phyloP scores from a whole-genome alignment of 1,284 basidiomycete species.

The Wallemia hederae region DNA sequence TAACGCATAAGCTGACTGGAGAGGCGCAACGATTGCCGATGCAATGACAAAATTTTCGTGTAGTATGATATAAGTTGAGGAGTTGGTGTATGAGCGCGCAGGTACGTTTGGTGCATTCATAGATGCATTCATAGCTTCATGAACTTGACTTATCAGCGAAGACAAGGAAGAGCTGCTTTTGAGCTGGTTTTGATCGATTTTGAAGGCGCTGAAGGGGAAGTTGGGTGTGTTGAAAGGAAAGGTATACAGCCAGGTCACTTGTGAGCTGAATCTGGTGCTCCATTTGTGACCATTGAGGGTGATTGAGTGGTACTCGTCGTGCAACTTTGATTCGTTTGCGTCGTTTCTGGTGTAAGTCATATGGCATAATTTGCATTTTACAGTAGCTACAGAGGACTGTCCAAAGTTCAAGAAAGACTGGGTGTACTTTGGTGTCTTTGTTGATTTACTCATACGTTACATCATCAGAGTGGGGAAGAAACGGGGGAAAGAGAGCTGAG shows the following conservation, averaged over 20 bases:
- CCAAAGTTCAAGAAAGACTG: neutral
- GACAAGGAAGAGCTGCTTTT: no score
- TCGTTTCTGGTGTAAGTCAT: neutral
- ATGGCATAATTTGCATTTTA: neutral
- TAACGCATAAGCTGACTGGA: neutral
- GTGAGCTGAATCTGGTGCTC: neutral
- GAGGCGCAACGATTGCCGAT: neutral
- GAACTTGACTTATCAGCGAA: neutral
- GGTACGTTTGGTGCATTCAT: neutral
- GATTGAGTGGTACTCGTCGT: neutral
- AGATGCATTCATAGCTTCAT: neutral
- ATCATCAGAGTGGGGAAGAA: neutral
- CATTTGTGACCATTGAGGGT: neutral
- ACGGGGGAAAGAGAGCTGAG: no score
- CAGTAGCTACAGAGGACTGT: neutral
- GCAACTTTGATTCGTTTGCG: neutral
- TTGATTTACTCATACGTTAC: neutral
- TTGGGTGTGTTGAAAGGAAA: no score
- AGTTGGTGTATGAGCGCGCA: neutral
- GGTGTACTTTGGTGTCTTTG: neutral
- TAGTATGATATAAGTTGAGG: neutral
- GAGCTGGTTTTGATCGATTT: no score
- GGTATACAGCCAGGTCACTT: no score
- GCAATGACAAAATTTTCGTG: neutral
- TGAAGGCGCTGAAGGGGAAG: no score